A percentile compares a stretch with the other conserved stretches of the same genome.
Evolutionary conservation across 225 moss, liverwort and hornwort species (phyloP).

Genomic region (Thuidium tamariscinum): DNA sequence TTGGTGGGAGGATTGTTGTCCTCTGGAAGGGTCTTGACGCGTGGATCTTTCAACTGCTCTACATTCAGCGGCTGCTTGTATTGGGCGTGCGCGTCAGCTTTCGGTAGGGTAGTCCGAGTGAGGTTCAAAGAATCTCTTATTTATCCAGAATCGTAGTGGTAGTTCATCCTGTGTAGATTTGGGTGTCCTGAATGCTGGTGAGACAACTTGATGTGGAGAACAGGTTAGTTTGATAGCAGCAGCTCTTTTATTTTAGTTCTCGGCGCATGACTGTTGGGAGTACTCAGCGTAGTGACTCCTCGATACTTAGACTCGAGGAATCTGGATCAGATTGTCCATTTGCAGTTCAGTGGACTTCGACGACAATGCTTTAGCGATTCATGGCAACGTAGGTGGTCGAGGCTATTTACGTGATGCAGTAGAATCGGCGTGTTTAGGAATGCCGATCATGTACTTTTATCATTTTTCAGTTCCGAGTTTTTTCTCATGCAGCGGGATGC

Average conservation of each 20-base stretch:
- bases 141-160: background rate
- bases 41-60: constrained; percentile 3
- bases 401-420: background rate
- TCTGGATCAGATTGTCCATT: constrained; percentile 7
- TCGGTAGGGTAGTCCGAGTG: background rate
- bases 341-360: constrained; percentile 11
- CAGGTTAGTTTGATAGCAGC: constrained; percentile 1
- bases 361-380: background rate
- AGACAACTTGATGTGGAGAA: background rate
- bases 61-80: background rate
- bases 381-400: background rate
- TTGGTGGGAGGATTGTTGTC: background rate
- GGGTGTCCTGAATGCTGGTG: background rate
- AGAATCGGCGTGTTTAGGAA: constrained; percentile 24
- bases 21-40: background rate
- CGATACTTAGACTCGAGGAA: background rate
- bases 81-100: background rate
- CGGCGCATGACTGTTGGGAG: background rate
- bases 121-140: constrained; percentile 38
- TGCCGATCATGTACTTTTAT: constrained; percentile 35
- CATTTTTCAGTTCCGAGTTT: constrained; percentile 21
- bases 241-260: background rate
- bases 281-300: background rate
- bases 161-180: background rate
- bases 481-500: constrained; percentile 3